Evolutionary conservation across 2,329 filamentous ascomycete species (phyloP), one percentile per base, ranked within the genome.

Genomic region (Nemania serpens): DNA sequence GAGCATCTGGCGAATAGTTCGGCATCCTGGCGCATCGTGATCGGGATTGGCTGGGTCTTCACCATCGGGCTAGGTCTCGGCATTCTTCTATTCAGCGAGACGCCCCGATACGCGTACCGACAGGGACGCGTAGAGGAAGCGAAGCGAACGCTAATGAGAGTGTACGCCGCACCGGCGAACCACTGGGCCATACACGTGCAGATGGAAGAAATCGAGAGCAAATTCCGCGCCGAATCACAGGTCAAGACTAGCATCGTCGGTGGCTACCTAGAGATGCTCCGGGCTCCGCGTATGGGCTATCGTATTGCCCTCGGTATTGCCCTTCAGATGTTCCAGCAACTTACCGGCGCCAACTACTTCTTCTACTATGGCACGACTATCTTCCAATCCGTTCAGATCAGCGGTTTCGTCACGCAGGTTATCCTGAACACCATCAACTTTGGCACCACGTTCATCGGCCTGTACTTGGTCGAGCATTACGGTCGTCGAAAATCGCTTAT

Each of bases 371-470:
- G 82, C 5, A 86, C 83, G 9, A 81, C 78, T n/a, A 78, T 81
- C 63, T 81, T 81, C 62, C 33, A 61, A 5, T 79, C 79, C 0
- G 79, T 81, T 7, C 70, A 73, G 2, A 81, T 81, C 61, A 83
- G 88, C 75, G 84, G 83, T 25, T 90, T 86, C 69, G 79, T 88
- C 53, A 89, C 86, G 0, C 85, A 88, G 64, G 88, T 90, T 66
- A 89, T 90, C 59, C 80, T 89, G 33, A 84, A 84, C 65, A 83
- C 80, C 2, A 88, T 91, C 67, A 91, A 91, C 69, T 88, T 90
- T 11, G 77, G 80, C 53, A 85, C 84, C 62, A 91, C 88, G 6
- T 86, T 91, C 65, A 81, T 84, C 22, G 88, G 88, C 55, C 78
- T 91, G n/a, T 90, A 87, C 69, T 77, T 90, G n/a, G 85, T 90